phyloP scores from a whole-genome alignment of 306 rosid species.

The Hylodesmum podocarpum region DNA sequence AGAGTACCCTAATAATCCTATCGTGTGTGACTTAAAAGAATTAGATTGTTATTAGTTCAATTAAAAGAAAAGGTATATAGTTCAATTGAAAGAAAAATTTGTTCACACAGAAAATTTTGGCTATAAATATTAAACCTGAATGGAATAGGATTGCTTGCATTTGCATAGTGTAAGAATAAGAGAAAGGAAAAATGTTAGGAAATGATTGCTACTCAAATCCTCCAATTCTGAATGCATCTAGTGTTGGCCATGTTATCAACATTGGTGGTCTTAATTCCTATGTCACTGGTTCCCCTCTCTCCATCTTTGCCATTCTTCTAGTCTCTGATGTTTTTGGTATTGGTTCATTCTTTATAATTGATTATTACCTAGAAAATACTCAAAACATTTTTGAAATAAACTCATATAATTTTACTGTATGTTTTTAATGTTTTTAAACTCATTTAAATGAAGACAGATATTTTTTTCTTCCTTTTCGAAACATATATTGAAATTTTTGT shows the following conservation, averaged over 20 bases:
- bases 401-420: no score
- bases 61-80: no score
- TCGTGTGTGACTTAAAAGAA: no score
- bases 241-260: slow-evolving; percentile 45
- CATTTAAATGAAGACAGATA: no score
- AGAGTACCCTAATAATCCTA: no score
- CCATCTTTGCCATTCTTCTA: slow-evolving; percentile 42
- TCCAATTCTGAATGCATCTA: slow-evolving; percentile 41
- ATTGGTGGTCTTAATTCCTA: slow-evolving; percentile 52
- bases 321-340: slow-evolving; percentile 59
- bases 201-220: slow-evolving; percentile 52
- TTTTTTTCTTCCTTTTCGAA: no score
- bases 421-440: no score
- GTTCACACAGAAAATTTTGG: no score
- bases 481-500: neutral
- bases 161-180: neutral
- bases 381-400: neutral
- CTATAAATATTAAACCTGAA: neutral
- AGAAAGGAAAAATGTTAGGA: slow-evolving; percentile 43
- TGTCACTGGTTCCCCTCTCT: slow-evolving; percentile 44
- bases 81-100: no score
- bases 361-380: no score
- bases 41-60: no score
- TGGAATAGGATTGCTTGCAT: no score
- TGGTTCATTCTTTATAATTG: neutral